Conservation (phyloP, 228 moss, liverwort and hornwort species). For the Sphagnum fallax region DNA sequence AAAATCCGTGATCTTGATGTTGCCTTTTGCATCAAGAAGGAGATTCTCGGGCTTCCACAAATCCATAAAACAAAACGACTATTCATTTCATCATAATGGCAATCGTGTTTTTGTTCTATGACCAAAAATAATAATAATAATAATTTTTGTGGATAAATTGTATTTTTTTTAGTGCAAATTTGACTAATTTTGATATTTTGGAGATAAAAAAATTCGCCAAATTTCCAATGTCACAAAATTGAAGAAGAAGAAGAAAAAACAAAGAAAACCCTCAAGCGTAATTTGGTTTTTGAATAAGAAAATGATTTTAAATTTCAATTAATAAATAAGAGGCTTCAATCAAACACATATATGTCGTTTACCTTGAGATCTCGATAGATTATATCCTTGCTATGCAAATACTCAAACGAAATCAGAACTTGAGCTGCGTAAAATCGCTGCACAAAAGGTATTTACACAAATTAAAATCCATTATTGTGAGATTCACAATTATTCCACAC, state of each 20-base stretch:
- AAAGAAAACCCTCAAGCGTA: too few relatives aligned
- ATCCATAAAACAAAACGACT: neutral
- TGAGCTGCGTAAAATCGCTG: constrained; percentile 72
- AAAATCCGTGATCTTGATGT: constrained; percentile 94
- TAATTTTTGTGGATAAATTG: neutral
- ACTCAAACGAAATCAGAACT: constrained; percentile 92
- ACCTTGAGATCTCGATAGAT: constrained; percentile 95
- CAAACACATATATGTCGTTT: neutral
- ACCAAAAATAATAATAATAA: neutral
- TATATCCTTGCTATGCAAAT: constrained; percentile 82
- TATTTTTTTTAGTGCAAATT: neutral
- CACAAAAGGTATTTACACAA: too few relatives aligned
- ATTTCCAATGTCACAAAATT: neutral
- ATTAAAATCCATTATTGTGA: too few relatives aligned
- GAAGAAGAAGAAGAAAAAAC: too few relatives aligned
- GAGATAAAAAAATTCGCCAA: neutral
- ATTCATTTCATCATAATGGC: neutral
- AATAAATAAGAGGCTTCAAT: too few relatives aligned
- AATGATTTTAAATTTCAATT: too few relatives aligned
- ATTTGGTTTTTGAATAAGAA: too few relatives aligned
- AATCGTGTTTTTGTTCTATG: neutral
- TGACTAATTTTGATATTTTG: neutral
- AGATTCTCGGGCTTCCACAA: constrained; percentile 54
- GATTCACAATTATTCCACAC: too few relatives aligned
- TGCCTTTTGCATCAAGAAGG: constrained; percentile 63